Evolutionary conservation across 768 basidiomycete genomes (phyloP), one percentile per base, ranked within the genome.

Genomic region (Nidularia pulvinata): DNA sequence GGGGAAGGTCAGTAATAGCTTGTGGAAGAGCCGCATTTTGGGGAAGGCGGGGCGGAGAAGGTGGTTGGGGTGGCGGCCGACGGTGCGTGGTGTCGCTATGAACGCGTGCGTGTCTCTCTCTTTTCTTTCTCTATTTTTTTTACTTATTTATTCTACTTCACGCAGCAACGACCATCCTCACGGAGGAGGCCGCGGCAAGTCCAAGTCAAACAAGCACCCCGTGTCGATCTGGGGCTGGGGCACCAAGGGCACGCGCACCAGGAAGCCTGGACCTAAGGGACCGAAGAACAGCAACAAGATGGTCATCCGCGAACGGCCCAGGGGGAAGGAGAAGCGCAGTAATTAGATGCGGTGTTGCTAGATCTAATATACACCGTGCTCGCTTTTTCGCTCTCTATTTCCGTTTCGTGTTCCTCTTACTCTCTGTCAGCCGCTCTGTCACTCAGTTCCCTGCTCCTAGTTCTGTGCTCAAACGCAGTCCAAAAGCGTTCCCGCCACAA

Each of bases 151-250:
- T 44, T 34, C 30, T 50, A 46, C 34, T 37, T 16, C 22, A 25
- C 45, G 7, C 53, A 94, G 92, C 46, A 82, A 80, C 51, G 93
- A 95, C 70, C 93, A 95, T 71, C 95, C 96, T 56, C 95, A 97
- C 67, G 95, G 95, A 71, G 95, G 96, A 77, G 96, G 96, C 70
- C 89, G 96, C 73, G 96, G 96, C 61, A 98, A 96, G 71, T 92
- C 90, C 55, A 98, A 99, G 80, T 93, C 92, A 54, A 87, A 95
- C 83, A 96, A 93, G 66, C 88, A 95, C 66, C 93, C 95, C 2
- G 86, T 91, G 30, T 94, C 92, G 9, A 84, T 91, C 50, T 97
- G 89, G 88, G 95, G 93, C 52, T 94, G 91, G 90, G 80, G 89
- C 54, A 90, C 93, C 11, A 93, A 94, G 76, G 95, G 95, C 55